Conservation (phyloP, 345 rosid species). For the Syzygium grande region DNA sequence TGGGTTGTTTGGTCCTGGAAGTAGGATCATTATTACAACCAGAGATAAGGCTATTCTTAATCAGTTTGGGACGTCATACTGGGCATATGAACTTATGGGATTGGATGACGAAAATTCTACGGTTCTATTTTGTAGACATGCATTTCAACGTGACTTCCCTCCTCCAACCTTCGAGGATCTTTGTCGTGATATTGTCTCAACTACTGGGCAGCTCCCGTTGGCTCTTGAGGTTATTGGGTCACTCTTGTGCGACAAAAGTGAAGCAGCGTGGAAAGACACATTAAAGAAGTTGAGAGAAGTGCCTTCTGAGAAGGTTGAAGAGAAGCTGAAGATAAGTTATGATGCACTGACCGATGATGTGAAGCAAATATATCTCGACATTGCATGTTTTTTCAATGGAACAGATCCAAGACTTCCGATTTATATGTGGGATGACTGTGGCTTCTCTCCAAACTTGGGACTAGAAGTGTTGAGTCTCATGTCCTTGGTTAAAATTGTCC, state of each 20-base stretch:
- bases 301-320: background rate
- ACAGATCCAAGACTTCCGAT: background rate
- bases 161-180: background rate
- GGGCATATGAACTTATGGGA: background rate
- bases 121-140: background rate
- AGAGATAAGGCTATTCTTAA: background rate
- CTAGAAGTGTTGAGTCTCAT: background rate
- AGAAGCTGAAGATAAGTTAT: background rate
- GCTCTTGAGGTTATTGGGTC: background rate
- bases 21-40: conserved; percentile 1
- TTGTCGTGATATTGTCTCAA: background rate
- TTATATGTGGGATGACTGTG: conserved; percentile 5
- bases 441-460: background rate
- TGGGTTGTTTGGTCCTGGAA: background rate
- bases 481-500: background rate
- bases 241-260: background rate
- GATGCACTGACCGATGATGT: background rate
- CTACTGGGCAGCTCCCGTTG: background rate
- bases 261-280: background rate
- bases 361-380: conserved; percentile 1
- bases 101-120: background rate
- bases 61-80: background rate
- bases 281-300: background rate
- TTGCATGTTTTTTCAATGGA: background rate
- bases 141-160: background rate